A percentile compares a stretch with the other conserved stretches of the same genome.
These are phyloP conservation scores for Leccinum cinnamomeum DNA, from an alignment of 1,284 basidiomycete species.

Conservation along the genomic window DNA sequence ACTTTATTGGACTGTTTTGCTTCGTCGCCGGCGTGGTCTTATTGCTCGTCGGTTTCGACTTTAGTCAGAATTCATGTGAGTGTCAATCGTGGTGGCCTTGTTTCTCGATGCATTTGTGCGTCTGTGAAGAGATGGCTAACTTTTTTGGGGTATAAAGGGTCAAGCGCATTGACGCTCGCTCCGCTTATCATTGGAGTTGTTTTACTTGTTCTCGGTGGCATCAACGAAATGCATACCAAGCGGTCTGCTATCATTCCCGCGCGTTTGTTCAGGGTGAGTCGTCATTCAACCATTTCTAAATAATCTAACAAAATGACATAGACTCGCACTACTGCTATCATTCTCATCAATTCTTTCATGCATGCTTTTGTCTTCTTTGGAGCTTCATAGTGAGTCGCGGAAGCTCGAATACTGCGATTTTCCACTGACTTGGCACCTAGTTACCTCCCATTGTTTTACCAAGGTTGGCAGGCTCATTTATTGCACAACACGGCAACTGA, in stretches of 20 bases:
- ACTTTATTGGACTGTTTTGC: slow-evolving; percentile 72
- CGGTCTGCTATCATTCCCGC: slow-evolving; percentile 81
- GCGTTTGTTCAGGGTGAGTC: slow-evolving; percentile 66
- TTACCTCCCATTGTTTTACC: slow-evolving; percentile 79
- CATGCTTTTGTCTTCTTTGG: slow-evolving; percentile 71
- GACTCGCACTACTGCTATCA: slow-evolving; percentile 72
- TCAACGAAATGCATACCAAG: slow-evolving; percentile 71
- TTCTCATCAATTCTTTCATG: slow-evolving; percentile 62
- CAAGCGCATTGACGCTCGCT: slow-evolving; percentile 61
- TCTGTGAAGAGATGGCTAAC: not conserved
- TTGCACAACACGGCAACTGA: slow-evolving; percentile 25
- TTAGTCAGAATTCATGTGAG: slow-evolving; percentile 66
- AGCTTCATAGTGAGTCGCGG: slow-evolving; percentile 30
- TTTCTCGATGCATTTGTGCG: not conserved
- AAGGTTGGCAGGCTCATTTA: slow-evolving; percentile 34
- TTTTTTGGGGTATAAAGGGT: slow-evolving; percentile 27
- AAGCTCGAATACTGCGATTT: slow-evolving; percentile 3
- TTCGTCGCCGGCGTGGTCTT: slow-evolving; percentile 74
- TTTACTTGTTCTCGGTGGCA: slow-evolving; percentile 53
- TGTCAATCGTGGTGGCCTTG: slow-evolving; percentile 2
- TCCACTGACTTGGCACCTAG: slow-evolving; percentile 31
- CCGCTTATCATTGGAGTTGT: slow-evolving; percentile 69
- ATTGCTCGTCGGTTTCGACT: slow-evolving; percentile 82
- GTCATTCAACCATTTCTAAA: not conserved
- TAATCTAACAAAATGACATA: slow-evolving; percentile 25